These are phyloP conservation scores for Pseudoturritis turrita DNA, from an alignment of 345 rosid genomes.

Conservation along the genomic window DNA sequence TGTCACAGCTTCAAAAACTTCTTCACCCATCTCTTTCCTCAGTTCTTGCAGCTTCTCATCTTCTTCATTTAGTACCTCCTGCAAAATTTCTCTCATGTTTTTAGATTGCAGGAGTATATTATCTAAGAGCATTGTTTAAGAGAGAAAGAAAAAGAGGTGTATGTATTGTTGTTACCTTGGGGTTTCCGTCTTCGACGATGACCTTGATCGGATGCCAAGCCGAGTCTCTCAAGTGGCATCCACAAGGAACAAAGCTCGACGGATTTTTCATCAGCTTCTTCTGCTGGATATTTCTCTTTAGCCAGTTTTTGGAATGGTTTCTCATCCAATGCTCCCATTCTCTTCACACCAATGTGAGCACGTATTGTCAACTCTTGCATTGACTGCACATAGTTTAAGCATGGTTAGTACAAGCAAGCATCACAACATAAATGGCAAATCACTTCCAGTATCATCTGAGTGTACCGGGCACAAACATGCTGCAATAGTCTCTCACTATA, in stretches of 20 bases:
- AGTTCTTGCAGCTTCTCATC: constrained; percentile 48
- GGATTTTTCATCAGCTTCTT: constrained; percentile 8
- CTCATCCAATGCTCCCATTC: constrained; percentile 28
- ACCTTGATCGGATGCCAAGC: constrained; percentile 33
- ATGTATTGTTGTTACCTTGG: constrained; percentile 6
- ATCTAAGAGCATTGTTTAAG: background rate
- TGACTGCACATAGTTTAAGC: constrained; percentile 18
- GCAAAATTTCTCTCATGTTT: constrained; percentile 10
- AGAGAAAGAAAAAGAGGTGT: background rate
- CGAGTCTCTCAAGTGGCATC: constrained; percentile 28
- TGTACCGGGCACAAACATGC: background rate
- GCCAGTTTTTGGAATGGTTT: constrained; percentile 21
- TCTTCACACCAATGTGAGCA: constrained; percentile 16
- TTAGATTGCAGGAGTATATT: background rate
- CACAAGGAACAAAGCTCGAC: constrained; percentile 21
- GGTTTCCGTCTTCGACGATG: background rate
- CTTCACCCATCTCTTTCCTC: constrained; percentile 45
- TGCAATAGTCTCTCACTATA: constrained; percentile 2
- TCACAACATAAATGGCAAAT: constrained; percentile 5
- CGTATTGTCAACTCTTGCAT: constrained; percentile 10
- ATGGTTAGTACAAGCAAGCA: background rate
- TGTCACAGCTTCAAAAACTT: constrained; percentile 44
- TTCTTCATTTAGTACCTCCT: constrained; percentile 43
- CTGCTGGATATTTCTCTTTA: constrained; percentile 25
- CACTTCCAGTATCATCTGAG: background rate